A percentile compares a stretch with the other conserved stretches of the same genome.
phyloP scores from a whole-genome alignment of 805 yeast species.

The Schwanniomyces yamadae region DNA sequence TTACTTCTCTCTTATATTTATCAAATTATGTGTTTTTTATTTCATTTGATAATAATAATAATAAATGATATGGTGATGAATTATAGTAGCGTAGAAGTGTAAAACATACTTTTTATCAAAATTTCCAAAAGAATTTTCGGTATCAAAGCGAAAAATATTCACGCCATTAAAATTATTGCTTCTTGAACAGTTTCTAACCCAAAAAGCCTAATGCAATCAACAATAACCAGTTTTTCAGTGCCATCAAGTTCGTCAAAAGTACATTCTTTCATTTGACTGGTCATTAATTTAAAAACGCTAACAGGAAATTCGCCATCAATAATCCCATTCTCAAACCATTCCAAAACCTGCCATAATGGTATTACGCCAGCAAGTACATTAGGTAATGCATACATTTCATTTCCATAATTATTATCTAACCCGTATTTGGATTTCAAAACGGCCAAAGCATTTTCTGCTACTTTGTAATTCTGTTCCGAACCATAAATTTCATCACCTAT shows the following conservation, averaged over 20 bases:
- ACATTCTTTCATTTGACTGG: constrained; percentile 19
- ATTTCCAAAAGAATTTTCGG: no score
- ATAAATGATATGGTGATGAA: background rate
- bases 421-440: constrained; percentile 14
- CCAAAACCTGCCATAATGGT: constrained; percentile 46
- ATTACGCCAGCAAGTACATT: constrained; percentile 50
- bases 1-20: background rate
- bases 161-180: constrained; percentile 12
- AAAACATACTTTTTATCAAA: no score
- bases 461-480: constrained; percentile 10
- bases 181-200: constrained; percentile 39
- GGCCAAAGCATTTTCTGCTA: constrained; percentile 17
- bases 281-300: constrained; percentile 11
- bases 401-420: constrained; percentile 1
- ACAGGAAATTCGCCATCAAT: constrained; percentile 17
- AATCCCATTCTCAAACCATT: constrained; percentile 28
- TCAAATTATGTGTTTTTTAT: background rate
- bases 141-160: no score
- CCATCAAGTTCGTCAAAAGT: constrained; percentile 21
- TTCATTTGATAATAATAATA: no score
- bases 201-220: constrained; percentile 44
- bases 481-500: constrained; percentile 20
- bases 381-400: constrained; percentile 25
- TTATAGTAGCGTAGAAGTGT: no score
- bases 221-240: constrained; percentile 23